phyloP scores from a whole-genome alignment of 495 filamentous ascomycete species.

The Zalerion maritima region DNA sequence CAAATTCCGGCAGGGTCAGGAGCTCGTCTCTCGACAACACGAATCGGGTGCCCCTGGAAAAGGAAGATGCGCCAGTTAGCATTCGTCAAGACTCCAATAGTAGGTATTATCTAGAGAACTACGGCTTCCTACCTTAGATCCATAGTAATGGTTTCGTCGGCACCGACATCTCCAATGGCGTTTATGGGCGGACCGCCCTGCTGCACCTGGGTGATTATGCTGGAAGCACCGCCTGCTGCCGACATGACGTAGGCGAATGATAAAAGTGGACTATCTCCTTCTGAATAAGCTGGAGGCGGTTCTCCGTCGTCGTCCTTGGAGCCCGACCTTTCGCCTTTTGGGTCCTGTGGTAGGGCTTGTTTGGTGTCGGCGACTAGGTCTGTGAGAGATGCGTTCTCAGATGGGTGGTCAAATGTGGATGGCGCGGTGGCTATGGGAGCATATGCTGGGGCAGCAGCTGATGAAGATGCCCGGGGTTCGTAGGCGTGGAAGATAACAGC shows the following conservation, averaged over 20 bases:
- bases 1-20: constrained; percentile 90
- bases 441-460: constrained; percentile 45
- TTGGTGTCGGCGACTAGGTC: constrained; percentile 65
- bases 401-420: constrained; percentile 17
- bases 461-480: constrained; percentile 38
- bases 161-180: constrained; percentile 71
- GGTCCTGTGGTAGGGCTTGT: constrained; percentile 62
- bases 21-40: constrained; percentile 88
- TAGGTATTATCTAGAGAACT: background rate
- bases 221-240: constrained; percentile 86
- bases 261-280: constrained; percentile 80
- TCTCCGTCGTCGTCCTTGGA: constrained; percentile 65
- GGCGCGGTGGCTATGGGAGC: constrained; percentile 26
- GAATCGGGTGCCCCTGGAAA: constrained; percentile 72
- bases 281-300: constrained; percentile 90
- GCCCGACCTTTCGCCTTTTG: constrained; percentile 54
- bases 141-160: constrained; percentile 90
- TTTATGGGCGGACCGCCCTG: constrained; percentile 83
- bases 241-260: constrained; percentile 97
- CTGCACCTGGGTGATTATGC: constrained; percentile 97
- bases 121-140: constrained; percentile 61
- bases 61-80: constrained; percentile 15
- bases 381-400: constrained; percentile 22
- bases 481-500: constrained; percentile 35
- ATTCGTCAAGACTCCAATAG: background rate